Base-by-base conservation (phyloP, 2,329 filamentous ascomycete species). In the Stromatinia cepivora region DNA sequence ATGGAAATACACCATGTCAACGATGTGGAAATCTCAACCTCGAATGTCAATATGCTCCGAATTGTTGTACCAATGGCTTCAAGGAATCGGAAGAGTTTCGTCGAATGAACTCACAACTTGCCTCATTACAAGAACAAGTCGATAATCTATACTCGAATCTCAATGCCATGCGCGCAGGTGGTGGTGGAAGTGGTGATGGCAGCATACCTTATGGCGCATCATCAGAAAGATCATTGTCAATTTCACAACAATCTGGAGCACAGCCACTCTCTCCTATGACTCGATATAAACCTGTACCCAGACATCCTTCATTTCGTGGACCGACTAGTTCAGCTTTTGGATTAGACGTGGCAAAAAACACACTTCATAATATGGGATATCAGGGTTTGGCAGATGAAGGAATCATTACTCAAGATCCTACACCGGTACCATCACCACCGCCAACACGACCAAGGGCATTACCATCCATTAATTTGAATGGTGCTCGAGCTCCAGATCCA, bases 71-170 rank as follows among this genome's bases (percentile, higher is more conserved):
- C 72, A 94, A 88, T 82, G 93, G 87, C 79, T 93, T 97, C 84
- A 95, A 94, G 79, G 94, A 97, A 76, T 93, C 93, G 59, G 92
- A 96, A 13, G 94, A 97, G 79, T 97, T 93, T 83, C 92, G 89
- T 77, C 86, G 89, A 50, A 93, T 97, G 88, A 87, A 88, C 67
- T 83, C 85, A 46, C 91, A 95, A 73, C 87, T 97, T 70, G 82
- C 83, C 15, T 85, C 86, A 11, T 85, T 97, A 34, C 93, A 97
- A 79, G 90, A 94, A 67, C 93, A 97, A 80, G 91, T 97, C 76
- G 89, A 92, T 70, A 86, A 86, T 72, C 85, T 98, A 45, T 92
- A 90, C 77, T 87, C 87, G 70, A 91, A 86, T 75, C 83, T 97
- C 76, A 91, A 85, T 76, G 83, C 86, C 59, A 58, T 77, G 57